Evolutionary conservation across 1,139 yeast species (phyloP), one percentile per base, ranked within the genome.

Genomic region (Yamadazyma sp.): DNA sequence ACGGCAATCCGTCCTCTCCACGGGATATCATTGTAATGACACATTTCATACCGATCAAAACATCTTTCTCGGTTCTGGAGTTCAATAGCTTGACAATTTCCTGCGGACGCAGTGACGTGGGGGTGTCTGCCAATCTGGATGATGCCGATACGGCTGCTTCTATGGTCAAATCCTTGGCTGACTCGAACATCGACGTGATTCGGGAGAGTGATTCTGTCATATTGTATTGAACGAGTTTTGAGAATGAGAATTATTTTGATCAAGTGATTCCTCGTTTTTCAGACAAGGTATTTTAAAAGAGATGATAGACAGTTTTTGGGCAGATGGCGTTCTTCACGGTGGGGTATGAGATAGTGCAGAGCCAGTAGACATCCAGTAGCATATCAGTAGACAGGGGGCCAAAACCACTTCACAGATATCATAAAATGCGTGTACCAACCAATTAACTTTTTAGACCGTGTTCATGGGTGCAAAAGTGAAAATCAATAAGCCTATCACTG

Each of bases 121-220:
- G 67, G 1, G 84, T 70, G 40, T 81, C 85, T 1, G 83, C 76
- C 33, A 82, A 61, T 42, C 79, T 64, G 2, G 87, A 76, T 0
- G 92, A 77, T 0, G 92, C 94, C 3, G 87, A 79, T 0, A 81
- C 83, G 0, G 95, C 94, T 1, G 94, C 94, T 51, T 86, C 95
- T 41, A 84, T 68, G 5, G 95, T 85, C 50, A 86, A 62, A 49
- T 83, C 91, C 49, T 81, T 77, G 1, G 96, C 96, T 22, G 91
- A 81, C 61, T 87, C 96, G 46, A 89, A 73, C 61, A 73, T 68
- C 22, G 74, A 65, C 36, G 75, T 56, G 39, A 72, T 53, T 43
- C 61, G 62, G 10, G 76, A 62, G 34, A 73, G 53, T 5, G 75
- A 65, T 34, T 71, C 77, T 26, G 72, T 56, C 77, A 71, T 72